Percentiles rank a stretch among this genome's conserved stretches.
Evolutionary conservation across 2,329 filamentous ascomycete genomes (phyloP).

Genomic region (Chrysoporthe austroafricana): DNA sequence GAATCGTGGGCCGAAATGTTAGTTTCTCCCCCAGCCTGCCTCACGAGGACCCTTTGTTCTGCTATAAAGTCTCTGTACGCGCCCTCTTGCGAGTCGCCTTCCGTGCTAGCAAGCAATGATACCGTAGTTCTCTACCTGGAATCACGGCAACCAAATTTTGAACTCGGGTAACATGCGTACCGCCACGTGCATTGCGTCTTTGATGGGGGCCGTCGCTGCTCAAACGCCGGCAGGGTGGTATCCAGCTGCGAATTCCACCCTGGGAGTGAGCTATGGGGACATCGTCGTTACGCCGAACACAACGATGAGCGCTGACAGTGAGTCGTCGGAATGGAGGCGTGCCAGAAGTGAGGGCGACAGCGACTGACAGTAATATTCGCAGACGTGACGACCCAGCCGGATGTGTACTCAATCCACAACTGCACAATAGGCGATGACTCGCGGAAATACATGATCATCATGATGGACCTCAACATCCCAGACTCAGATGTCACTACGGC

Average conservation of each 20-base stretch:
- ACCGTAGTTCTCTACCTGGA: neutral
- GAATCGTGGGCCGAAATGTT: neutral
- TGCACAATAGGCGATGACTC: slow-evolving; percentile 1
- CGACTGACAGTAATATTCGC: neutral
- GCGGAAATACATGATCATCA: slow-evolving; percentile 1
- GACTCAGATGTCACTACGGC: slow-evolving; percentile 4
- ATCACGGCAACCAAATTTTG: neutral
- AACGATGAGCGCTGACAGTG: slow-evolving; percentile 3
- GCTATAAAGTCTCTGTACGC: neutral
- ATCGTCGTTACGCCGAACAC: neutral
- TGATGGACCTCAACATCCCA: slow-evolving; percentile 12
- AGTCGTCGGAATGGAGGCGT: neutral
- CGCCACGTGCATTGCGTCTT: neutral
- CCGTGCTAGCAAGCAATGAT: neutral
- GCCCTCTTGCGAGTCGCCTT: neutral
- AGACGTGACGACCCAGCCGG: slow-evolving; percentile 1
- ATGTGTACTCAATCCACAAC: slow-evolving; percentile 8
- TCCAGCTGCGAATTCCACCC: neutral
- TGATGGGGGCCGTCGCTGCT: neutral
- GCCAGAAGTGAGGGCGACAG: no score
- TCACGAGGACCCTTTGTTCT: neutral
- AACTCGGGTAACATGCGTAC: neutral
- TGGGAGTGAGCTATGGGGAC: neutral
- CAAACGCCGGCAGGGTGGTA: slow-evolving; percentile 5
- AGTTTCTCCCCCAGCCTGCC: no score